Evolutionary conservation across 208 protist species (phyloP), one percentile per base, ranked within the genome.

Genomic region (Herpetomonas samuelpessoai): DNA sequence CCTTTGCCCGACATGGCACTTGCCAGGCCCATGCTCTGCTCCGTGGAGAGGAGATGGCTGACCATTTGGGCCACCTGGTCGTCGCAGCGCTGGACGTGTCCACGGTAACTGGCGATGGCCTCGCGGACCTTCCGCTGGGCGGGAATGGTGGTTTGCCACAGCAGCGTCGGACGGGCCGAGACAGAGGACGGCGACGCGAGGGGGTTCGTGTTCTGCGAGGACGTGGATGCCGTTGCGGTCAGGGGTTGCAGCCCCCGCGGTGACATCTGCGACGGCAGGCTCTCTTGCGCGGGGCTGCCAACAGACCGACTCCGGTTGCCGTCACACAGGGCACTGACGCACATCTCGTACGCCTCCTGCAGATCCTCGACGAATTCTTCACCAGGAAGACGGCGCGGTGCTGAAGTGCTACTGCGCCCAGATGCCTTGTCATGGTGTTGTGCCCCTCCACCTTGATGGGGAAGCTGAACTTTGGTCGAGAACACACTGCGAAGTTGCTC

Each of bases 41-140:
- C 74, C 25, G 53, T 80, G 47, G 81, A 71, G n/a, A 93, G 70
- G 50, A 90, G 57, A 41, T 79, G 77, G 19, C 76, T 80, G 25
- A 87, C 80, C 30, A 88, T 47, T 3, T 77, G 50, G 22, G 84
- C 88, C 19, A 95, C 71, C 31, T 82, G 69, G 21, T 92, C 84
- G 27, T 95, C 88, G 62, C 80, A 81, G 41, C 60, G 65, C 16
- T 64, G 53, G 4, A 86, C 62, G 27, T 69, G 60, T 24, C 45
- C 54, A 16, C 67, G 51, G 55, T 95, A 95, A n/a, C 66, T 57
- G 1, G 65, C 38, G 10, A 83, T 10, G 1, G 80, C 77, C 4
- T 24, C 66, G 50, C 54, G 65, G 55, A 88, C 87, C 65, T 66
- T 72, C 56, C 48, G 64, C 44, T 50, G 52, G n/a, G 57, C 80